These are phyloP conservation scores for Pelomyxa schiedti DNA, from an alignment of 78 protist genomes.

Conservation along the genomic window DNA sequence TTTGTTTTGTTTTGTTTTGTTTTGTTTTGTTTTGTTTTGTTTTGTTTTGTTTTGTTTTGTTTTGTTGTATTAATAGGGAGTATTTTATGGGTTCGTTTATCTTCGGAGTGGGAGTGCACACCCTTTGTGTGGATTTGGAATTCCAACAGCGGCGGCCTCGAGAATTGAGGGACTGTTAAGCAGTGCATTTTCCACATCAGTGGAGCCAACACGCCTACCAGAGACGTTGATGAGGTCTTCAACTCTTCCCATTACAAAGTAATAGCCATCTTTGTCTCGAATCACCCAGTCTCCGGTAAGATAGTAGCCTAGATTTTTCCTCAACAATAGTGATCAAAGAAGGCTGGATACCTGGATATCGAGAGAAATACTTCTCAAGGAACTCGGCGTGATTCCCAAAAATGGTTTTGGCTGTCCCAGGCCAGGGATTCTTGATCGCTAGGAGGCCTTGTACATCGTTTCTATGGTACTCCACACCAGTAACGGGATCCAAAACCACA, in stretches of 20 bases:
- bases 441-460: constrained; percentile 47
- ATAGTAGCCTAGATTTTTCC: constrained; percentile 69
- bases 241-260: constrained; percentile 83
- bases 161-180: too few species aligned
- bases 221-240: constrained; percentile 83
- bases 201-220: constrained; percentile 94
- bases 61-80: too few species aligned
- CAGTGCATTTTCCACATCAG: constrained; percentile 80
- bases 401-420: constrained; percentile 73
- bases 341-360: neutral
- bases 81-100: too few species aligned
- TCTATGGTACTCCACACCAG: constrained; percentile 2
- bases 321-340: neutral
- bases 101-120: too few species aligned
- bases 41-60: too few species aligned
- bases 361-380: constrained; percentile 38
- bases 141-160: too few species aligned
- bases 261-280: constrained; percentile 78
- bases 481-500: constrained; percentile 54
- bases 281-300: constrained; percentile 81
- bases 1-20: too few species aligned
- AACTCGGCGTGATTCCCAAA: constrained; percentile 63
- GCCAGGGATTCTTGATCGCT: constrained; percentile 71
- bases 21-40: too few species aligned
- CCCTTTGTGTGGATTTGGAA: too few species aligned